Evolutionary conservation across 2,329 filamentous ascomycete genomes (phyloP), one percentile per base, ranked within the genome.

Genomic region (Teratosphaeria gauchensis): DNA sequence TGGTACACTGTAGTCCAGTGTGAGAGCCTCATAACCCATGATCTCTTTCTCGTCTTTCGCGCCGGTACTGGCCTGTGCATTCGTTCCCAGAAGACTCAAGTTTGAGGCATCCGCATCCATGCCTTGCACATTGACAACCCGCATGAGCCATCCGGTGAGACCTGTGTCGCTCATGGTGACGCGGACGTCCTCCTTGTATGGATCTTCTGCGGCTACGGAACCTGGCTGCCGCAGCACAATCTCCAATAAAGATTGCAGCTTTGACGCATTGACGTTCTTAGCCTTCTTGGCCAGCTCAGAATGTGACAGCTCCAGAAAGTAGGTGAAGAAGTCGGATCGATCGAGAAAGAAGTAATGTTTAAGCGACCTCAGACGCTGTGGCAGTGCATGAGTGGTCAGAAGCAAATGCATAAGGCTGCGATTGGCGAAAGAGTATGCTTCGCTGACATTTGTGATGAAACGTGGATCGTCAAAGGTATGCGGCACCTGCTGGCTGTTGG

Each of bases 291-390:
- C 61, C 59, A 99, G 80, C 74, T 99, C 94, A 1, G 91, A 92
- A 32, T 88, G 82, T 57, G 90, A 86, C 21, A 99, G 84, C 71
- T 99, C 94, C 60, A 99, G 85, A 73, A 99, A 99, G 74, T 97
- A 95, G 2, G 91, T 91, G 74, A 99, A 97, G 77, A 96, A 99
- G 73, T 99, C 94, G 35, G 94, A 96, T 8, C 92, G 88, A 67
- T 97, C 92, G 62, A 99, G 85, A 79, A 99, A 99, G 78, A 97
- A 99, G 77, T 99, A 99, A 74, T 99, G 94, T 73, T 99, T 99
- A 46, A 99, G 79, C 14, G 92, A 97, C 53, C 88, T 85, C 58
- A 99, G 81, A 42, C 94, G 84, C 31, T 89, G 88, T 0, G 92
- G 92, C 4, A 99, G 82, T 12, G 89, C 89, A 71, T 99, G 94